Evolutionary conservation across 169 alveolate genomes (phyloP).

Genomic region (Theileria annulata): DNA sequence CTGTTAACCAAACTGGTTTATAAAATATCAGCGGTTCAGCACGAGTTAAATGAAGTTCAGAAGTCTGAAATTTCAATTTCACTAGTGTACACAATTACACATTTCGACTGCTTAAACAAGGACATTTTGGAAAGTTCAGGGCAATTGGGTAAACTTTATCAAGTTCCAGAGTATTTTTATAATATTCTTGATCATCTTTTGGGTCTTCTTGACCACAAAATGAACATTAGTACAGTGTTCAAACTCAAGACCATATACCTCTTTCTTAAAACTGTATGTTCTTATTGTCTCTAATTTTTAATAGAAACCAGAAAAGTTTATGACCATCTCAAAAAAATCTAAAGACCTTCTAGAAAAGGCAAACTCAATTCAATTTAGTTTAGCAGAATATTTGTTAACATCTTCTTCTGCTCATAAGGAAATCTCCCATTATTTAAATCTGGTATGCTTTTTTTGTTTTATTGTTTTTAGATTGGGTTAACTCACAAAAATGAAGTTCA

Average conservation of each 20-base stretch:
- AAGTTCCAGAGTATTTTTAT: constrained; percentile 16
- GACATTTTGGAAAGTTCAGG: constrained; percentile 12
- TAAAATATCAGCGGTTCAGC: constrained; percentile 29
- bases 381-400: constrained; percentile 64
- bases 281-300: background rate
- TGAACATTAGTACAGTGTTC: constrained; percentile 60
- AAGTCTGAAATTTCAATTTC: constrained; percentile 31
- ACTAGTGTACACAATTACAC: constrained; percentile 33
- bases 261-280: constrained; percentile 50
- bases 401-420: constrained; percentile 62
- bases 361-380: constrained; percentile 27
- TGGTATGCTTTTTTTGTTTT: background rate
- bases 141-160: background rate
- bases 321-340: constrained; percentile 26
- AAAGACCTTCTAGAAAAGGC: constrained; percentile 43
- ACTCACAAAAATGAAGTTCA: constrained; percentile 61
- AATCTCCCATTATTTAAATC: constrained; percentile 38
- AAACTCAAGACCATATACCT: constrained; percentile 52
- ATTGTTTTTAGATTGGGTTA: constrained; percentile 37
- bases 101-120: constrained; percentile 56
- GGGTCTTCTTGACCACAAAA: constrained; percentile 38
- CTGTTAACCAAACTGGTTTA: constrained; percentile 15
- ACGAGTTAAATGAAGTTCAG: constrained; percentile 46
- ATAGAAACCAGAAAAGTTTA: constrained; percentile 45
- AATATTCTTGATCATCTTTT: constrained; percentile 46